phyloP scores from a whole-genome alignment of 768 basidiomycete genomes.

The Cystobasidium ongulense region DNA sequence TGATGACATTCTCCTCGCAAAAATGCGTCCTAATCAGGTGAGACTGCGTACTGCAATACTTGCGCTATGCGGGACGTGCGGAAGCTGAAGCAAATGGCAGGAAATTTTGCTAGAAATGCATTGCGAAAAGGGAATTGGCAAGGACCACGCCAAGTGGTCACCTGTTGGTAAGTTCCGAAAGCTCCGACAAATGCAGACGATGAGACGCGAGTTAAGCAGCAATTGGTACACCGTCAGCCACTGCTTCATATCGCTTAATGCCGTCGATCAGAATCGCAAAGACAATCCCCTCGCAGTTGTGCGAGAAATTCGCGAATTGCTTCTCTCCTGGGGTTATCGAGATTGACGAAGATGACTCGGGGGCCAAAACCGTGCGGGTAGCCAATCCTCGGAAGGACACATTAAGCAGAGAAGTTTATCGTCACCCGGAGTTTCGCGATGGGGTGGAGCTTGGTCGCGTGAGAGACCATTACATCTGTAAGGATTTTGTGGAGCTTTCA shows the following conservation, averaged over 20 bases:
- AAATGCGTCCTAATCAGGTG: slow-evolving; percentile 79
- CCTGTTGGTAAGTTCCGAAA: slow-evolving; percentile 63
- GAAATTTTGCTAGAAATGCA: slow-evolving; percentile 74
- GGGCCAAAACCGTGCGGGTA: slow-evolving; percentile 58
- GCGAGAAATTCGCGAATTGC: slow-evolving; percentile 73
- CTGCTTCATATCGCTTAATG: slow-evolving; percentile 86
- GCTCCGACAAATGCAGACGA: too few species aligned
- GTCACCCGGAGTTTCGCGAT: slow-evolving; percentile 81
- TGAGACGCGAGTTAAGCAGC: background rate
- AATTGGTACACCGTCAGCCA: slow-evolving; percentile 62
- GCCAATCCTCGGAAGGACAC: slow-evolving; percentile 62
- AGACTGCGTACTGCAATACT: slow-evolving; percentile 19
- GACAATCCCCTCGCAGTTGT: slow-evolving; percentile 67
- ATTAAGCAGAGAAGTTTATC: slow-evolving; percentile 81
- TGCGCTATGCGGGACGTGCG: background rate
- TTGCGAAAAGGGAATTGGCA: slow-evolving; percentile 83
- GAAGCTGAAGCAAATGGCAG: slow-evolving; percentile 32
- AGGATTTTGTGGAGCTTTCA: too few species aligned
- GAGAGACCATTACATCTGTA: slow-evolving; percentile 87
- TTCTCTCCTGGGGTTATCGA: slow-evolving; percentile 60
- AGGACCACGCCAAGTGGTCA: slow-evolving; percentile 92
- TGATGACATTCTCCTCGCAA: slow-evolving; percentile 75
- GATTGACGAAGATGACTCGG: slow-evolving; percentile 47
- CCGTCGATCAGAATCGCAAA: slow-evolving; percentile 67
- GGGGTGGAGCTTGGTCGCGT: slow-evolving; percentile 74